A percentile compares a stretch with the other conserved stretches of the same genome.
Evolutionary conservation across 441 rosid species (phyloP).

Genomic region (Dalechampia spathulata): DNA sequence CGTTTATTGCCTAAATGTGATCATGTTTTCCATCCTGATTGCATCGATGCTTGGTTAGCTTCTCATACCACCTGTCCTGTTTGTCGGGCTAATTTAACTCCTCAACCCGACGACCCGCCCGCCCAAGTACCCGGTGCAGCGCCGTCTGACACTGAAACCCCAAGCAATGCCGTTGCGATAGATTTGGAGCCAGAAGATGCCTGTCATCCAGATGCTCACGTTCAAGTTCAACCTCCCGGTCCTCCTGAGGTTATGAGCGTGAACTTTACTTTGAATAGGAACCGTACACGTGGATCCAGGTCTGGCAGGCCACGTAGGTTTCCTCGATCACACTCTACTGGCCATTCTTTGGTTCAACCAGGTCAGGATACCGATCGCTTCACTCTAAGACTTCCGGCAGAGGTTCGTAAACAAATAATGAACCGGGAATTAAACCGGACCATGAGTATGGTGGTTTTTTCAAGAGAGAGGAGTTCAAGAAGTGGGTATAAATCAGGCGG

Average conservation of each 20-base stretch:
- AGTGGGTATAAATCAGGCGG: conserved; percentile 40
- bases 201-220: neutral
- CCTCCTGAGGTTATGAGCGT: conserved; percentile 8
- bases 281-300: conserved; percentile 47
- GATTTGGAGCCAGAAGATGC: conserved; percentile 17
- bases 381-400: conserved; percentile 69
- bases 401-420: conserved; percentile 59
- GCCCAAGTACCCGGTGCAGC: conserved; percentile 9
- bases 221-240: conserved; percentile 12
- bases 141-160: no score
- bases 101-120: conserved; percentile 29
- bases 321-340: conserved; percentile 82
- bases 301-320: conserved; percentile 40
- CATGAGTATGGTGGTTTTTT: conserved; percentile 42
- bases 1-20: conserved; percentile 88
- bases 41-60: conserved; percentile 74
- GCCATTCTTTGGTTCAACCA: conserved; percentile 81
- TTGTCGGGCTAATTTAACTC: conserved; percentile 69
- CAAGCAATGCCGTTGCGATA: conserved; percentile 12
- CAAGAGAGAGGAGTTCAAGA: conserved; percentile 57
- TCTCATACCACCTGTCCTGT: conserved; percentile 92
- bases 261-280: conserved; percentile 19
- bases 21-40: conserved; percentile 91
- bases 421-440: conserved; percentile 53
- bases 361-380: conserved; percentile 79